Base-by-base conservation (phyloP, 257 asterid genomes). In the Lantana camara region DNA sequence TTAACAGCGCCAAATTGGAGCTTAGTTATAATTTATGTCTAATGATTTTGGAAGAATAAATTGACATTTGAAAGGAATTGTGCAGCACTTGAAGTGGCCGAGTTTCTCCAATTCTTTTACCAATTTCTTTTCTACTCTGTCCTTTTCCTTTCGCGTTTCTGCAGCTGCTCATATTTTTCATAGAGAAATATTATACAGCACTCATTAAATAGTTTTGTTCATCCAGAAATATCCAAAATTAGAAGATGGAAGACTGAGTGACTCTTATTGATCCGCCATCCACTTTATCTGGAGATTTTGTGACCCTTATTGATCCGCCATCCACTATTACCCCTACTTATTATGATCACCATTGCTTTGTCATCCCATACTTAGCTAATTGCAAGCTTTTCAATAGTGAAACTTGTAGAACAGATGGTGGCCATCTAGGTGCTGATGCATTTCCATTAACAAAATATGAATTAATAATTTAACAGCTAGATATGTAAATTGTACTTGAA, bases 221-320 rank as follows among this genome's bases (percentile, higher is more conserved):
- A 12, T 23, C 20, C 20, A 0, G 24, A 45, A 15, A 49, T 49
- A 21, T 49, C 16, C 32, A 21, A 49, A 46, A 49, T 10, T 8
- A 49, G 55, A 9, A 19, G 55, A 46, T 16, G 16, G 15, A 46
- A 9, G 30, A 22, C 32, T 20, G 35, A 51, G 57, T 51, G 37
- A 51, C 35, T 30, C 37, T 6, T 51, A 5, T 51, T 11, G 7
- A 5, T 23, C 12, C 13, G 5, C n/a, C n/a, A n/a, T 51, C 19
- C 12, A 22, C 37, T 4, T 24, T 12, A 9, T 50, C 22, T 1
- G 57, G 24, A 45, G 24, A 51, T 51, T 51, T 12, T 22, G 37
- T 23, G n/a, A n/a, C 24, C 37, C 57, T 51, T 50, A n/a, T n/a
- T 17, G 57, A 51, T 51, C 57, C n/a, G n/a, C n/a, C n/a, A n/a